Evolutionary conservation across 176 grass and related monocot species (phyloP).

Genomic region (Oryza rufipogon): DNA sequence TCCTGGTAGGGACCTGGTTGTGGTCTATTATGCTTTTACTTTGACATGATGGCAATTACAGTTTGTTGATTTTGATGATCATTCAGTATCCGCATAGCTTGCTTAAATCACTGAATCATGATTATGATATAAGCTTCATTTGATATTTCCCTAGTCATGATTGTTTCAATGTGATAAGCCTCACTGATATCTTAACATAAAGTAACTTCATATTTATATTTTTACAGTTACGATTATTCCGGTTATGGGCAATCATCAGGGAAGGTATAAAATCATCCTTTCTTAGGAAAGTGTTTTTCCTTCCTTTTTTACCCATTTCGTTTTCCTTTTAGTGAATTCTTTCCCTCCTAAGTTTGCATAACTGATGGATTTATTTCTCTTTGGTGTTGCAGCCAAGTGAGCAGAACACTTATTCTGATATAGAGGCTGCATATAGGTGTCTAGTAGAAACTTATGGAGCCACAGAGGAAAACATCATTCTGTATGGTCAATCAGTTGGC

Average conservation of each 20-base stretch:
- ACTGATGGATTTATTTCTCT: slow-evolving; percentile 34
- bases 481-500: slow-evolving; percentile 97
- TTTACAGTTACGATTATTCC: slow-evolving; percentile 81
- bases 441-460: slow-evolving; percentile 77
- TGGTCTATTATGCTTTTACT: neutral
- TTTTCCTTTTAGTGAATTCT: slow-evolving; percentile 16
- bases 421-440: slow-evolving; percentile 87
- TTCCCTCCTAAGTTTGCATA: slow-evolving; percentile 1
- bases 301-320: neutral
- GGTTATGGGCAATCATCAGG: slow-evolving; percentile 83
- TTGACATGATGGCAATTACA: neutral
- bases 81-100: slow-evolving; percentile 6
- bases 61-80: slow-evolving; percentile 1
- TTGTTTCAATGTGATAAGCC: slow-evolving; percentile 4
- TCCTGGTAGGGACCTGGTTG: neutral
- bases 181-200: neutral
- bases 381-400: slow-evolving; percentile 74
- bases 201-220: slow-evolving; percentile 9
- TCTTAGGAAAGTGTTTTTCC: slow-evolving; percentile 40
- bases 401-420: slow-evolving; percentile 92
- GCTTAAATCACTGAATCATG: slow-evolving; percentile 19
- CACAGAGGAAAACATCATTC: slow-evolving; percentile 75
- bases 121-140: slow-evolving; percentile 29
- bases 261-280: slow-evolving; percentile 60
- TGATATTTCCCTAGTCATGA: neutral